Evolutionary conservation across 2,329 filamentous ascomycete genomes (phyloP).

Genomic region (Diaporthe ilicicola): DNA sequence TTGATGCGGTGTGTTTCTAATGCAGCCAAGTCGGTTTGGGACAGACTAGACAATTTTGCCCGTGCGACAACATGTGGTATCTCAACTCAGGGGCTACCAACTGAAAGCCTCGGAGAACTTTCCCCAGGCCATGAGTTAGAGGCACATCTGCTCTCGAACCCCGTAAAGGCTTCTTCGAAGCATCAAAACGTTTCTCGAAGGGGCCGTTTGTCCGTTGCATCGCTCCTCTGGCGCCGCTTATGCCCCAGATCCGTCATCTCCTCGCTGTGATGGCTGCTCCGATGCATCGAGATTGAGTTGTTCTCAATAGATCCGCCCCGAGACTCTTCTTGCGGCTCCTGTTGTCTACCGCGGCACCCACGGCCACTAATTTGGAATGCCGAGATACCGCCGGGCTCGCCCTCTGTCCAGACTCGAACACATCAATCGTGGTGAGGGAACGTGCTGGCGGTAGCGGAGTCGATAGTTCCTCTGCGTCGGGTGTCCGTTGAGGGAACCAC

Average conservation of each 20-base stretch:
- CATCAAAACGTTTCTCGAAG: conserved; percentile 8
- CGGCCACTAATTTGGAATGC: background rate
- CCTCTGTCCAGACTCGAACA: background rate
- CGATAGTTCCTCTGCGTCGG: background rate
- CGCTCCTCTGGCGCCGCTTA: conserved; percentile 3
- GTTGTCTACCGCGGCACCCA: background rate
- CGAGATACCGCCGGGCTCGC: background rate
- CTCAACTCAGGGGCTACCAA: background rate
- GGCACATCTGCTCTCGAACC: background rate
- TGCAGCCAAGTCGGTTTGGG: background rate
- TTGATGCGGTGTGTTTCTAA: background rate
- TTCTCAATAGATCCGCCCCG: background rate
- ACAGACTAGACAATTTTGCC: background rate
- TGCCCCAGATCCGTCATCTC: conserved; percentile 9
- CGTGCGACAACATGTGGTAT: background rate
- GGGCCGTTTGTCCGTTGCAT: conserved; percentile 4
- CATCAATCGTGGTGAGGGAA: background rate
- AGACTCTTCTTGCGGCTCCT: background rate
- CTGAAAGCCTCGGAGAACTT: too few relatives aligned
- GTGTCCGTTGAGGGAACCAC: background rate
- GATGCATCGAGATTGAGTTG: background rate
- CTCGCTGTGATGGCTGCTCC: background rate
- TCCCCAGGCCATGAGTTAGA: too few relatives aligned
- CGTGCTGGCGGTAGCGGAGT: background rate
- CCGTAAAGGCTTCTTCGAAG: background rate